phyloP scores from a whole-genome alignment of 805 yeast genomes.

The Candida nemodendra region DNA sequence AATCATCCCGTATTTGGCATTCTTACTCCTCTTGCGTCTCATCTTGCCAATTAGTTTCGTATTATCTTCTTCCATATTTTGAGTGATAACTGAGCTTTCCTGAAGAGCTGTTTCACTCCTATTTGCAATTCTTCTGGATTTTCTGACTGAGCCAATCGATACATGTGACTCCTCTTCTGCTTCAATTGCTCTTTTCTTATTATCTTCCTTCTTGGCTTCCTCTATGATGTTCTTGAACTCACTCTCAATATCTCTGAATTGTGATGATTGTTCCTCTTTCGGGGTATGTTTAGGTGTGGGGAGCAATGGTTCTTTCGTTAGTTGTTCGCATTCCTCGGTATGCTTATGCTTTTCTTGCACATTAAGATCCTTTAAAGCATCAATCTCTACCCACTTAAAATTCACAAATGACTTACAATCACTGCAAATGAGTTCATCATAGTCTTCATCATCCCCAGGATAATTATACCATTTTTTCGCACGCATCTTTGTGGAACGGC shows the following conservation, averaged over 20 bases:
- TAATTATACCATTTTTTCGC: constrained; percentile 6
- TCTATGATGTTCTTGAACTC: constrained; percentile 23
- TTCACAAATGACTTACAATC: constrained; percentile 49
- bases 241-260: constrained; percentile 23
- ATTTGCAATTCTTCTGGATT: constrained; percentile 35
- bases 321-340: not conserved
- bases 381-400: constrained; percentile 46
- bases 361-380: constrained; percentile 19
- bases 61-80: constrained; percentile 4
- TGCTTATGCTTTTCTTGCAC: constrained; percentile 6
- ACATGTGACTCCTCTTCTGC: constrained; percentile 32
- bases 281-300: constrained; percentile 34
- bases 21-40: constrained; percentile 21
- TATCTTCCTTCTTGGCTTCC: constrained; percentile 21
- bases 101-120: constrained; percentile 7
- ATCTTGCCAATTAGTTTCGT: constrained; percentile 17
- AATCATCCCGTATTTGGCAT: constrained; percentile 26
- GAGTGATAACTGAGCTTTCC: constrained; percentile 1
- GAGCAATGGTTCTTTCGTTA: constrained; percentile 11
- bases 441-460: constrained; percentile 15
- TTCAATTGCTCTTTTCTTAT: constrained; percentile 33
- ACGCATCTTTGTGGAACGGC: constrained; percentile 18
- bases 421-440: constrained; percentile 47
- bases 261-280: constrained; percentile 11
- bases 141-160: constrained; percentile 31